Evolutionary conservation across 192 early-diverging fungal genomes (phyloP).

Genomic region (Gaertneriomyces sp.): DNA sequence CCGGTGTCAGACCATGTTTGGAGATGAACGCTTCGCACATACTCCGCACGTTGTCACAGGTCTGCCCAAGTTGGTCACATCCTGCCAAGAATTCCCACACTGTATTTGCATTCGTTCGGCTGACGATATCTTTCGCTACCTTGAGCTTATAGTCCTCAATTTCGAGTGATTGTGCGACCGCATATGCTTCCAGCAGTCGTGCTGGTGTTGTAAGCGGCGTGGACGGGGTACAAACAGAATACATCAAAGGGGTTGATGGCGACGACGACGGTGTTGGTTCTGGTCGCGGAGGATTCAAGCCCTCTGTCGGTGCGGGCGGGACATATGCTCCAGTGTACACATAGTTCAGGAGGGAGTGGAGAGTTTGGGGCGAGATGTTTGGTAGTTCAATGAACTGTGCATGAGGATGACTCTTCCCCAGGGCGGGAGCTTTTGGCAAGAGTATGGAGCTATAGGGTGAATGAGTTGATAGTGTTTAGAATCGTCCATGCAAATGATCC

Average conservation of each 20-base stretch:
- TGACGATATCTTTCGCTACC: constrained; percentile 3
- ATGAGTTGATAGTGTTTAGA: too few species aligned
- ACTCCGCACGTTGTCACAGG: background rate
- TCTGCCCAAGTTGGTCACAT: too few species aligned
- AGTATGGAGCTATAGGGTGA: too few species aligned
- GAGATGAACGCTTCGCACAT: constrained; percentile 1
- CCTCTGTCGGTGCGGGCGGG: constrained; percentile 1
- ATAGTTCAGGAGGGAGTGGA: background rate
- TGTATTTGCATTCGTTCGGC: background rate
- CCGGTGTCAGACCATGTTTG: background rate
- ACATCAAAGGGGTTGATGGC: background rate
- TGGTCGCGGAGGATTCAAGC: background rate
- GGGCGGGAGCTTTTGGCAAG: too few species aligned
- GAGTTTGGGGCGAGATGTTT: background rate
- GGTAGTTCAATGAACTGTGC: too few species aligned
- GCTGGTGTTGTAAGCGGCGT: background rate
- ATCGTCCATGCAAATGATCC: too few species aligned
- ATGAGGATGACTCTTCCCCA: too few species aligned
- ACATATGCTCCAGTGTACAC: background rate
- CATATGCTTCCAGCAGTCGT: background rate
- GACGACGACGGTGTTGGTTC: background rate
- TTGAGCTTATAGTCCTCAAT: background rate
- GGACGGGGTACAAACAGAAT: background rate
- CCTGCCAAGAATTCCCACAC: background rate
- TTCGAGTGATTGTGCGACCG: background rate